A percentile compares a stretch with the other conserved stretches of the same genome.
phyloP scores from a whole-genome alignment of 164 flowering plant species.

The Vitis rotundifolia region DNA sequence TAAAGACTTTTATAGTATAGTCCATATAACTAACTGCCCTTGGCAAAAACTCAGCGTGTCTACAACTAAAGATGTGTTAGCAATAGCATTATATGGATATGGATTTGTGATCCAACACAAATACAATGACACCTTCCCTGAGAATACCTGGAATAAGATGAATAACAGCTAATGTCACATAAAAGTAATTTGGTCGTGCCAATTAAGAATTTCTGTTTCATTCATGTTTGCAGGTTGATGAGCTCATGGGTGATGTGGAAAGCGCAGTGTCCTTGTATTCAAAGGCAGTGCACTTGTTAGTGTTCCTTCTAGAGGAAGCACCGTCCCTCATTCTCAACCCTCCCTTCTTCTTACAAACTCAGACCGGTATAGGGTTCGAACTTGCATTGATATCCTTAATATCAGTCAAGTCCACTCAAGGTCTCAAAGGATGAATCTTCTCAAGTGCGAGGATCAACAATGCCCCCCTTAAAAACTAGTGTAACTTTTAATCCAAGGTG shows the following conservation, averaged over 20 bases:
- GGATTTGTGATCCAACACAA: too few species aligned
- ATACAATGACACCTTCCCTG: too few species aligned
- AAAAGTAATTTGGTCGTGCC: too few species aligned
- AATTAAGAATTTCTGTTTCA: background rate
- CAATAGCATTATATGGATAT: too few species aligned
- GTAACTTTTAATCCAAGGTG: background rate
- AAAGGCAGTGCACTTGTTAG: conserved; percentile 70
- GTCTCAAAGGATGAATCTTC: conserved; percentile 67
- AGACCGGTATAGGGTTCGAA: conserved; percentile 74
- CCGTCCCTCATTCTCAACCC: conserved; percentile 89
- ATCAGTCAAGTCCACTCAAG: conserved; percentile 67
- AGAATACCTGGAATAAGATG: too few species aligned
- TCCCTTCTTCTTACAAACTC: conserved; percentile 83
- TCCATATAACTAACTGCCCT: too few species aligned
- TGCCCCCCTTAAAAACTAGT: conserved; percentile 24
- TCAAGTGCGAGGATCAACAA: conserved; percentile 56
- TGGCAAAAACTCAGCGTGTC: too few species aligned
- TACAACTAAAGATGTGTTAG: too few species aligned
- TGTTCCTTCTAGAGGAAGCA: conserved; percentile 87
- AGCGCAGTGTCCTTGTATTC: conserved; percentile 64
- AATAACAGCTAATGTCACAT: too few species aligned
- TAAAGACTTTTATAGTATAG: background rate
- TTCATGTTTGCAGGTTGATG: conserved; percentile 34
- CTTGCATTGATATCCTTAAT: conserved; percentile 71
- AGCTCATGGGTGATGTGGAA: conserved; percentile 78